Evolutionary conservation across 2,329 filamentous ascomycete genomes (phyloP), one percentile per base, ranked within the genome.

Genomic region (Scytalidium lignicola): DNA sequence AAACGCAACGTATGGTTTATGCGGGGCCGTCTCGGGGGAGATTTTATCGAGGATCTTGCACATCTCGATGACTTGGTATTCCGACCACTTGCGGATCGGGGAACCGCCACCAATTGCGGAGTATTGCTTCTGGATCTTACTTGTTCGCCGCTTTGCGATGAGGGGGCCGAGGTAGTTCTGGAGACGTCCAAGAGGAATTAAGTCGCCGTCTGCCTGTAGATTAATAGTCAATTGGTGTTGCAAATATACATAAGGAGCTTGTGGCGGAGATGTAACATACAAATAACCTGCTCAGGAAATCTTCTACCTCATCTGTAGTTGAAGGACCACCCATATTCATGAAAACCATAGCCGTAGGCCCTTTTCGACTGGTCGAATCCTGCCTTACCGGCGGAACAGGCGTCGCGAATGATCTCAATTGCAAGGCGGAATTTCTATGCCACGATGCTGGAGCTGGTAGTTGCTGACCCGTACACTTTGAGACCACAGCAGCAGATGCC

Each of bases 301-400:
- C 83, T 60, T 86, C 85, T 29, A 99, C 93, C 72, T 99, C 90
- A 58, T 85, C 81, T 3, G 86, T 87, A 3, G 88, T 96, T 1
- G 89, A 88, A 2, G 93, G 93, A 0, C 93, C 93, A 52, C 93
- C 93, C 93, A 99, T 99, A 71, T 99, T 99, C 72, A 99, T 82
- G 64, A 99, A 96, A 13, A 99, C 93, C 83, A 99, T 97, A 41
- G 93, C 93, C 3, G 93, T 99, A 7, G 91, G 90, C 0, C 92
- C 92, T 64, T 88, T 79, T 2, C 79, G 76, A 44, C 78, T 80
- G 1, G 80, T 80, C 6, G 79, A 75, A 76, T 90, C 78, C 67
- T 95, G 89, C 0, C 88, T 91, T 19, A 93, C 89, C 7, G 89
- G 88, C 10, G 88, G 86, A 3, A 81, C 82, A 17, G 77, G 74